phyloP scores from a whole-genome alignment of 164 flowering plant species.

The Malania oleifera region DNA sequence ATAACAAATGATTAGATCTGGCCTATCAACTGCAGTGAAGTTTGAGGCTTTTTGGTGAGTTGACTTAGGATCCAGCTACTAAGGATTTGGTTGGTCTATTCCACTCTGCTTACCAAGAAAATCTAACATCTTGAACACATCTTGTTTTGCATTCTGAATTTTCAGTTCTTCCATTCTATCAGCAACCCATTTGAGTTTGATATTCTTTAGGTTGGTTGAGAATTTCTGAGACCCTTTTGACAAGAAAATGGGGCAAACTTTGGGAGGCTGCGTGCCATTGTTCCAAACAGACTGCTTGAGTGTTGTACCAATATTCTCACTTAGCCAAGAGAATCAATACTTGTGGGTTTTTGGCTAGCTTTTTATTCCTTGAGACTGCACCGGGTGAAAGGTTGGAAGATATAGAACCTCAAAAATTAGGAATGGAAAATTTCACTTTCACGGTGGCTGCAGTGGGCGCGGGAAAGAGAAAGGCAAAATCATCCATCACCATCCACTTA shows the following conservation, averaged over 20 bases:
- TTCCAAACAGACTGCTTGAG: neutral
- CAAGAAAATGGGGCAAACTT: neutral
- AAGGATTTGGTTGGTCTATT: too few species aligned
- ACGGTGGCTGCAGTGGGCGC: constrained; percentile 23
- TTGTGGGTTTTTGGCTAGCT: constrained; percentile 9
- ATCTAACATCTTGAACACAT: too few species aligned
- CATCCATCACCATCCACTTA: constrained; percentile 30
- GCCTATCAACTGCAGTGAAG: too few species aligned
- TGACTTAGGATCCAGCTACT: too few species aligned
- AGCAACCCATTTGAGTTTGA: neutral
- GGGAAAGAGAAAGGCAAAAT: constrained; percentile 30
- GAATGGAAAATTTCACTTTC: constrained; percentile 7
- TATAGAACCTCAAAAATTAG: neutral
- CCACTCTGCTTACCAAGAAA: too few species aligned
- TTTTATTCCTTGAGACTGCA: constrained; percentile 13
- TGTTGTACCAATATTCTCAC: neutral
- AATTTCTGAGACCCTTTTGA: neutral
- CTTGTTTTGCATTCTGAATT: too few species aligned
- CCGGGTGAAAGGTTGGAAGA: constrained; percentile 6
- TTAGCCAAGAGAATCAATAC: constrained; percentile 15
- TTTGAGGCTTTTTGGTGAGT: too few species aligned
- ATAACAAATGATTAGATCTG: too few species aligned
- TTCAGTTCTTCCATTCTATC: neutral
- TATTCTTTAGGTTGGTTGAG: constrained; percentile 2
- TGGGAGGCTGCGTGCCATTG: neutral